Percentiles rank a stretch among this genome's conserved stretches.
Conservation (phyloP, 2,329 filamentous ascomycete species). For the Nemania sp. region DNA sequence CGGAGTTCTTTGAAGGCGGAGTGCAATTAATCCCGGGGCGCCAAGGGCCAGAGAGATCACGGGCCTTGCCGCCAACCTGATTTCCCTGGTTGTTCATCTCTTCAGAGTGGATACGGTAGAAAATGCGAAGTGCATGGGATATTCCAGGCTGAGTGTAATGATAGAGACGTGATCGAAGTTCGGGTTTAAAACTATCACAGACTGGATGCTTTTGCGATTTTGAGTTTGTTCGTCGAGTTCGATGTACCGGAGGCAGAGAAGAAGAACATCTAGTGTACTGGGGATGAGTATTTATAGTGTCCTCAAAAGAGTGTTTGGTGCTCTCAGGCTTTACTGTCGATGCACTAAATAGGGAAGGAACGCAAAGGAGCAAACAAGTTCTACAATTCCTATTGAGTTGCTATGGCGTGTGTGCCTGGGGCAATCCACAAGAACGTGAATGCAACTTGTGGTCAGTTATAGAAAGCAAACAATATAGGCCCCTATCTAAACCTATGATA, state of each 20-base stretch:
- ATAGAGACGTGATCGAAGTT: background rate
- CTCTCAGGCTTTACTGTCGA: background rate
- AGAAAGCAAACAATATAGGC: background rate
- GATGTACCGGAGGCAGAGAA: background rate
- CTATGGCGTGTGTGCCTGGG: background rate
- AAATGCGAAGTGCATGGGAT: background rate
- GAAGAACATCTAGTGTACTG: background rate
- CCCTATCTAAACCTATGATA: too few relatives aligned
- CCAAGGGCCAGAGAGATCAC: conserved; percentile 22
- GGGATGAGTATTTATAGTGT: background rate
- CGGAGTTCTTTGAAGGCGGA: conserved; percentile 6
- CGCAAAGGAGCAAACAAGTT: conserved; percentile 14
- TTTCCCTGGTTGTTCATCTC: conserved; percentile 10
- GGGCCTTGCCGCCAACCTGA: background rate
- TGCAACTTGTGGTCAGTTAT: background rate
- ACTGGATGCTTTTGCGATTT: background rate
- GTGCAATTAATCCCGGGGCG: background rate
- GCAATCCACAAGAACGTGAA: background rate
- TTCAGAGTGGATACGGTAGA: background rate
- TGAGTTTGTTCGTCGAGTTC: background rate
- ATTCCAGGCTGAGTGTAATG: too few relatives aligned
- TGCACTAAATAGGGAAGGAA: background rate
- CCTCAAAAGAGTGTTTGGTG: background rate
- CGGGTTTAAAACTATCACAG: background rate
- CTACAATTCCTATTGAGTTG: background rate